Conservation (phyloP, 2,329 filamentous ascomycete genomes). For the Helminthosporium solani region DNA sequence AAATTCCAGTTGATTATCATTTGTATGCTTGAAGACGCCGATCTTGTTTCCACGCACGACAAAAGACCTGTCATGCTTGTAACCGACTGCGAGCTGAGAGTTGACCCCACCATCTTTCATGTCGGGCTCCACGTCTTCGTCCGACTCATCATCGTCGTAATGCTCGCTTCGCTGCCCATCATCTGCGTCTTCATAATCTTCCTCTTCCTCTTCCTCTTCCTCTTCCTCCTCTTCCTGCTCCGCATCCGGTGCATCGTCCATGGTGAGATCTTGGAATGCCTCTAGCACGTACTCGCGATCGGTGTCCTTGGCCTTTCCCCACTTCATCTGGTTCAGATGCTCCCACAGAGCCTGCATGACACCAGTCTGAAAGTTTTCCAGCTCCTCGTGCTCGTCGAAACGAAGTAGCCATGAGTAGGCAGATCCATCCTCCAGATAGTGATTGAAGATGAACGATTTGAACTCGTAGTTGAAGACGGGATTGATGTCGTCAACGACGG, state of each 20-base stretch:
- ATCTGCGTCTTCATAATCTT: constrained; percentile 62
- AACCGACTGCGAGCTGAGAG: constrained; percentile 90
- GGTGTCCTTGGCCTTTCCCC: constrained; percentile 87
- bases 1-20: constrained; percentile 90
- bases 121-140: constrained; percentile 68
- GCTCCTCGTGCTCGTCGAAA: constrained; percentile 78
- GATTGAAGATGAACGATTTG: constrained; percentile 98
- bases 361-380: constrained; percentile 88
- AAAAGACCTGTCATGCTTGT: constrained; percentile 95
- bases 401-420: constrained; percentile 94
- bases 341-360: constrained; percentile 97
- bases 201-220: constrained; percentile 59
- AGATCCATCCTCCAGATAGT: constrained; percentile 82
- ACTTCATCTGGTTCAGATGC: constrained; percentile 89
- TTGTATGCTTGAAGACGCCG: constrained; percentile 95
- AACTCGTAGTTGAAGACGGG: constrained; percentile 99
- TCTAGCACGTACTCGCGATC: constrained; percentile 94
- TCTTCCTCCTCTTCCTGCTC: constrained; percentile 52
- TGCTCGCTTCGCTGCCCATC: constrained; percentile 70
- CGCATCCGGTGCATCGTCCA: constrained; percentile 72
- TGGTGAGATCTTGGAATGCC: constrained; percentile 89
- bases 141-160: constrained; percentile 75
- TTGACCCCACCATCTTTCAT: constrained; percentile 82
- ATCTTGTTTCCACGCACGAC: constrained; percentile 98
- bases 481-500: constrained; percentile 87